Evolutionary conservation across 129 eudicot species (phyloP).

Genomic region (Tagetes patula): DNA sequence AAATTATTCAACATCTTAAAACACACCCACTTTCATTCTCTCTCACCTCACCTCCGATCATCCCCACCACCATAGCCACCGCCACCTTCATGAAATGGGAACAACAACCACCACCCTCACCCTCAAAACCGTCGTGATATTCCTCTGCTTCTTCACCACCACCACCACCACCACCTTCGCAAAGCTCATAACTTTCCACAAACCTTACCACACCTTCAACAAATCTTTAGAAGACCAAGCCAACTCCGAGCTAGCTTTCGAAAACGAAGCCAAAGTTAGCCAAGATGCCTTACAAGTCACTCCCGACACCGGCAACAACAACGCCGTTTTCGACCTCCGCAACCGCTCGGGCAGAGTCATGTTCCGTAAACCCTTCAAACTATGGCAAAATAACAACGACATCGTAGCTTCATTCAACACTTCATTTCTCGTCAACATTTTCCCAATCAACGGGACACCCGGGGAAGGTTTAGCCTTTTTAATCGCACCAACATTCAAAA

Average conservation of each 20-base stretch:
- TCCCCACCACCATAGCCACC: neutral
- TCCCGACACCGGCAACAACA: slow-evolving; percentile 42
- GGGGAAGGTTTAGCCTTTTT: slow-evolving; percentile 77
- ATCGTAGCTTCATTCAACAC: slow-evolving; percentile 61
- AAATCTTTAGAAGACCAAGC: neutral
- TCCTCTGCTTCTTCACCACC: slow-evolving; percentile 15
- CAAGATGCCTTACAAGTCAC: slow-evolving; percentile 63
- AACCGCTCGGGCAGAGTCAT: slow-evolving; percentile 57
- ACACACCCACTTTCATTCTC: neutral
- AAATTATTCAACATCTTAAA: slow-evolving; percentile 17
- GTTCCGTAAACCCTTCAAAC: slow-evolving; percentile 33
- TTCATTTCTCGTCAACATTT: slow-evolving; percentile 57
- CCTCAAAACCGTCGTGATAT: slow-evolving; percentile 16
- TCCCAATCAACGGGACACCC: neutral
- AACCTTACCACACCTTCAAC: neutral
- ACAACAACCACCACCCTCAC: slow-evolving; percentile 16
- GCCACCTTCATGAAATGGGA: slow-evolving; percentile 22
- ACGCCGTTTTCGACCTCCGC: neutral
- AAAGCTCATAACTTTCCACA: neutral
- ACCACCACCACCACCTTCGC: slow-evolving; percentile 14
- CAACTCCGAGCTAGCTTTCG: neutral
- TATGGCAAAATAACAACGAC: slow-evolving; percentile 33
- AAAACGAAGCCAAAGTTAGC: slow-evolving; percentile 30
- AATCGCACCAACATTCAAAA: slow-evolving; percentile 43
- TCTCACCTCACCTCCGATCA: neutral